Base-by-base conservation (phyloP, 495 filamentous ascomycete species). In the Trichocladium uniseriatum region DNA sequence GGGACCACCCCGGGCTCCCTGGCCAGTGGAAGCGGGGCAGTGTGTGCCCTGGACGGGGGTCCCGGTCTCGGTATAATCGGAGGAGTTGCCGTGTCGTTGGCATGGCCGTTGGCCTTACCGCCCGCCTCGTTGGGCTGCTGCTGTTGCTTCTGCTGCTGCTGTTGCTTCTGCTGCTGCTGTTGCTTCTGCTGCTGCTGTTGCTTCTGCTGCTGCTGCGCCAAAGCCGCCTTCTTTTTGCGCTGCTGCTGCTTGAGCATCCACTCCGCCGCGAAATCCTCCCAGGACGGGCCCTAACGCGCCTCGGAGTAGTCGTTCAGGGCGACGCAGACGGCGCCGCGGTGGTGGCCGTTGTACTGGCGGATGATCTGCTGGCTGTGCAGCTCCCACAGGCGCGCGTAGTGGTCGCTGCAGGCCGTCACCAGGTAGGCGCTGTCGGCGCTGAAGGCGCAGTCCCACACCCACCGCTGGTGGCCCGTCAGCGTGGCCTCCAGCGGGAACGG, bases 401-500 rank as follows among this genome's bases (percentile, higher is more conserved):
- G 92, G 66, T 98, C 92, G 42, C 83, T 89, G 61, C 92, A 97
- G 9, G 94, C 94, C 2, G 94, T 98, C n/a, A 98, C 92, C 2
- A 98, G 71, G 62, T 98, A 98, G 0, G 92, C 92, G 29, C 84
- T 90, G 62, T 98, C 92, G 9, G 94, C 92, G 51, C 86, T 92
- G 70, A 97, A 98, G 3, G 92, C 92, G 63, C 92, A 98, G 66
- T 98, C 92, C 92, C 92, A 98, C 0, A 98, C 92, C 92, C 92
- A 98, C 29, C 92, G 83, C 66, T 98, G 92, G 64, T 98, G 92
- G 48, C 85, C 84, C n/a, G 84, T 81, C 1, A 98, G 78, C 2
- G 88, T 94, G 5, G 87, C 90, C 64, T 97, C 89, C 5, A 95
- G 75, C 11, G 77, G 83, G 76, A 78, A 94, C 49, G 71, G 81